These are phyloP conservation scores for Skeletonema costatum DNA, from an alignment of 108 stramenopile species.

Conservation along the genomic window DNA sequence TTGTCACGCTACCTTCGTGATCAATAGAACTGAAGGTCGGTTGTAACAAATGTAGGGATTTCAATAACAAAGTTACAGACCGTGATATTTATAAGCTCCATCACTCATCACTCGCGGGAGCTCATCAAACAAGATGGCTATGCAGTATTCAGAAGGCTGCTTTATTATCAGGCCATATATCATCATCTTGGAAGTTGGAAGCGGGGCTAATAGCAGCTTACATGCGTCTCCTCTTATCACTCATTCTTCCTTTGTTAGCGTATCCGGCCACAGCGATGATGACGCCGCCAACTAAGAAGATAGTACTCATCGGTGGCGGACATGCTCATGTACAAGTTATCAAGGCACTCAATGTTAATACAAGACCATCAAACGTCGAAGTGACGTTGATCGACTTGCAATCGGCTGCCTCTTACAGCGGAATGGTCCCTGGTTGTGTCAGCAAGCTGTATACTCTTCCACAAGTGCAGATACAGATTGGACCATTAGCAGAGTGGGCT, in stretches of 20 bases:
- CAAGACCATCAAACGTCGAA: slow-evolving; percentile 60
- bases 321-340: slow-evolving; percentile 96
- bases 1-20: no score
- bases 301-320: slow-evolving; percentile 96
- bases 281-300: slow-evolving; percentile 20
- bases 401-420: slow-evolving; percentile 87
- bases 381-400: slow-evolving; percentile 93
- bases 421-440: slow-evolving; percentile 98
- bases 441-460: slow-evolving; percentile 64
- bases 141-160: no score
- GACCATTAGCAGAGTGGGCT: slow-evolving; percentile 73
- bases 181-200: no score
- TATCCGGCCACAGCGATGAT: not conserved
- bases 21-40: no score
- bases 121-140: no score
- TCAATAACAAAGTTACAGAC: no score
- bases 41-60: no score
- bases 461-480: slow-evolving; percentile 69
- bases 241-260: not conserved
- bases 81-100: no score
- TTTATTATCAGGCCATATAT: no score
- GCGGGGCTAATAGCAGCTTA: no score
- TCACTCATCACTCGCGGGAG: no score
- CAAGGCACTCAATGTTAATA: slow-evolving; percentile 76
- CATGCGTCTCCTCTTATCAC: not conserved